phyloP scores from a whole-genome alignment of 23 red algal genomes.

The Cyanidioschyzon merolae region DNA sequence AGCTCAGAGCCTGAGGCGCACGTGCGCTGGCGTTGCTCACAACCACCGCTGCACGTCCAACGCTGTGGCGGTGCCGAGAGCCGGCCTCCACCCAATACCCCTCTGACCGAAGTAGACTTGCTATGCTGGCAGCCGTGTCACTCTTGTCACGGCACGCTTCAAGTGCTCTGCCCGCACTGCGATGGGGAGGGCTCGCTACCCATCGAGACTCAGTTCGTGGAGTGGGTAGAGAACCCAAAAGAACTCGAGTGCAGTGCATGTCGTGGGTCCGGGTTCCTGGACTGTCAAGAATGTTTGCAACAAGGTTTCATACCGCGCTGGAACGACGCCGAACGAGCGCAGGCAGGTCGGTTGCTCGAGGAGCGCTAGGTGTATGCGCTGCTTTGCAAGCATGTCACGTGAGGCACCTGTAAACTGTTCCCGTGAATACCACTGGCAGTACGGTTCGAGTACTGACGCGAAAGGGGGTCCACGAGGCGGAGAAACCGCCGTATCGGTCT shows the following conservation, averaged over 20 bases:
- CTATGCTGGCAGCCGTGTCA: constrained; percentile 2
- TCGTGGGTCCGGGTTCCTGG: neutral
- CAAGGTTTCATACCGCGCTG: constrained; percentile 9
- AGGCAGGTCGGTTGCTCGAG: too few relatives aligned
- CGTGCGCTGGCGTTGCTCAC: constrained; percentile 7
- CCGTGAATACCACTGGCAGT: too few relatives aligned
- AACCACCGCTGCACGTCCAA: constrained; percentile 14
- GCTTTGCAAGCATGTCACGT: too few relatives aligned
- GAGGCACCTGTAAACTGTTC: too few relatives aligned
- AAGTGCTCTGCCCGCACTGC: constrained; percentile 5
- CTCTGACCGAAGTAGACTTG: neutral
- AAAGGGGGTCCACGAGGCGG: too few relatives aligned
- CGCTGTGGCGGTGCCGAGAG: neutral
- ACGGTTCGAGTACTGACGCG: too few relatives aligned
- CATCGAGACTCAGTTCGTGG: neutral
- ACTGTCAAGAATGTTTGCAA: neutral
- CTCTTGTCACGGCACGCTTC: neutral
- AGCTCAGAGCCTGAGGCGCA: neutral
- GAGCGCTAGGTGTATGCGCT: too few relatives aligned
- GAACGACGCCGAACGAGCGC: neutral
- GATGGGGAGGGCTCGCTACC: constrained; percentile 9
- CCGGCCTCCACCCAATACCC: neutral
- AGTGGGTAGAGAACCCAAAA: neutral
- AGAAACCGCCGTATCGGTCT: too few relatives aligned
- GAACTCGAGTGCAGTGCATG: neutral